Conservation (phyloP, 176 grass and related monocot genomes). For the Lolium perenne region DNA sequence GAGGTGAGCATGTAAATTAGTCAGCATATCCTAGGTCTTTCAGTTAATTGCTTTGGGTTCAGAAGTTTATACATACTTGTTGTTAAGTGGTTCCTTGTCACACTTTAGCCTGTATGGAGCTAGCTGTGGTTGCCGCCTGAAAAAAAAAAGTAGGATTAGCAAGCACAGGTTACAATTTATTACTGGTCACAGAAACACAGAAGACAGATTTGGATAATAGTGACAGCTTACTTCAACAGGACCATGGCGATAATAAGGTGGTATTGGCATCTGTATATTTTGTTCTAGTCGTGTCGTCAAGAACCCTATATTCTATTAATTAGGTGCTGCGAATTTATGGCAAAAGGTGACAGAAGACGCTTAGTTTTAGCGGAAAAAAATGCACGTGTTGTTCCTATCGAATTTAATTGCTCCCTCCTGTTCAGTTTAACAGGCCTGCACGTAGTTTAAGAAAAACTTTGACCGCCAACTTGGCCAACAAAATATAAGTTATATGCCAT, state of each 20-base stretch:
- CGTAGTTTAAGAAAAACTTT: no score
- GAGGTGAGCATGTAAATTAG: neutral
- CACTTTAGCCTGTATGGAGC: slow-evolving; percentile 93
- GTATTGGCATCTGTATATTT: neutral
- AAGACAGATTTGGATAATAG: neutral
- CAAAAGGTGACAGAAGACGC: neutral
- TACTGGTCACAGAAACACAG: neutral
- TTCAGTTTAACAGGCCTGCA: no score
- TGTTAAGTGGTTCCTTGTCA: slow-evolving; percentile 87
- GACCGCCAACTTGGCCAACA: no score
- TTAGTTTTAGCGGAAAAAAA: neutral
- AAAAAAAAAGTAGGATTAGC: slow-evolving; percentile 50
- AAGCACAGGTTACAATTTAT: slow-evolving; percentile 13
- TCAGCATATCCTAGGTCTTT: neutral
- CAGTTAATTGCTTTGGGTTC: slow-evolving; percentile 30
- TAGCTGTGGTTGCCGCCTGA: slow-evolving; percentile 89
- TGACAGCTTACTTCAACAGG: neutral
- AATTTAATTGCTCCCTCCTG: neutral
- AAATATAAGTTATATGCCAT: no score
- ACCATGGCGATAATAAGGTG: slow-evolving; percentile 18
- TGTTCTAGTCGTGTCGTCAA: neutral
- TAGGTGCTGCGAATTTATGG: neutral
- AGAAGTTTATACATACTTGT: slow-evolving; percentile 59
- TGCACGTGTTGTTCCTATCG: neutral
- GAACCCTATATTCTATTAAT: slow-evolving; percentile 16